Evolutionary conservation across 257 asterid genomes (phyloP).

Genomic region (Prunella vulgaris): DNA sequence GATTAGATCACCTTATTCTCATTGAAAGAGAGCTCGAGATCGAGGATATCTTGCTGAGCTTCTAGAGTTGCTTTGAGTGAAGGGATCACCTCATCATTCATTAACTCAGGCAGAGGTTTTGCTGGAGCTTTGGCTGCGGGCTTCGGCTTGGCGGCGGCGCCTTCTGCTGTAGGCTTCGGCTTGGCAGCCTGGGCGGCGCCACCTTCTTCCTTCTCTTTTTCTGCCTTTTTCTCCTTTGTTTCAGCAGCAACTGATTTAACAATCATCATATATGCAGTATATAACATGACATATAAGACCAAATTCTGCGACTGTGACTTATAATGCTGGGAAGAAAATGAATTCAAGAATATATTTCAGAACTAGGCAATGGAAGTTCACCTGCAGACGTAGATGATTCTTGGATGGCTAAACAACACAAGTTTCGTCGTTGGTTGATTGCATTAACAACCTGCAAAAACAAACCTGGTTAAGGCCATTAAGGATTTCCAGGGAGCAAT

Average conservation of each 20-base stretch:
- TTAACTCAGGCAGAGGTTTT: constrained; percentile 64
- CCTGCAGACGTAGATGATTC: constrained; percentile 42
- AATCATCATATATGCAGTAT: constrained; percentile 9
- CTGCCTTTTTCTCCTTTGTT: constrained; percentile 50
- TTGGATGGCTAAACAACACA: constrained; percentile 37
- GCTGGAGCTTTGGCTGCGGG: constrained; percentile 64
- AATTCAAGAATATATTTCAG: neutral
- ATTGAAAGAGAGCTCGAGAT: constrained; percentile 48
- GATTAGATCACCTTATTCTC: constrained; percentile 46
- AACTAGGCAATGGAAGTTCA: neutral
- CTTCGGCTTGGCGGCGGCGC: constrained; percentile 34
- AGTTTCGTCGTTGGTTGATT: constrained; percentile 17
- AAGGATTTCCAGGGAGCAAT: neutral
- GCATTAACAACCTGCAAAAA: constrained; percentile 22
- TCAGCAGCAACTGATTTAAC: constrained; percentile 64
- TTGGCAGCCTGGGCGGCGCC: neutral
- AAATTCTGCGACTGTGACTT: neutral
- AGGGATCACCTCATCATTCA: constrained; percentile 86
- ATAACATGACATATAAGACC: neutral
- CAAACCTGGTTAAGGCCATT: neutral
- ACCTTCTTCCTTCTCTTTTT: constrained; percentile 19
- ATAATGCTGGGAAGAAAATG: neutral
- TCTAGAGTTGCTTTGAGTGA: constrained; percentile 47
- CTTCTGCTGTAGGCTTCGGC: too few species aligned
- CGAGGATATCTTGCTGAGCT: constrained; percentile 52